These are phyloP conservation scores for Agrocybe chaxingu DNA, from an alignment of 768 basidiomycete genomes.

Conservation along the genomic window DNA sequence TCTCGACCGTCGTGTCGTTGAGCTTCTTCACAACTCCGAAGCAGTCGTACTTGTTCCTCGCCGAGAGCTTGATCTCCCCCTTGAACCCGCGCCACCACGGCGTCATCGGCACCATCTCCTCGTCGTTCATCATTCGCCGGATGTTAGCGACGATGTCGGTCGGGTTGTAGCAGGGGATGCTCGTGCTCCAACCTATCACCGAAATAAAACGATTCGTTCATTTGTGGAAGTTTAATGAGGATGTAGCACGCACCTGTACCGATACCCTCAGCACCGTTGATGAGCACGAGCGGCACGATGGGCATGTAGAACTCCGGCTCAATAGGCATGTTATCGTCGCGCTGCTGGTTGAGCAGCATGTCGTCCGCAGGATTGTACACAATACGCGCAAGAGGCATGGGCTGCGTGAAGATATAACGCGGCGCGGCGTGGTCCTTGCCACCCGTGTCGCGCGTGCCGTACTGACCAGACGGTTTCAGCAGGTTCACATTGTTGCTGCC, in stretches of 20 bases:
- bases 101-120: conserved; percentile 80
- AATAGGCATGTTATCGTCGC: conserved; percentile 81
- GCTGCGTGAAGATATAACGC: conserved; percentile 91
- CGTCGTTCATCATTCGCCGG: conserved; percentile 78
- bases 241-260: conserved; percentile 69
- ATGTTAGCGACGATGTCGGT: conserved; percentile 86
- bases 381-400: conserved; percentile 67
- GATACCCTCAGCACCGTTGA: conserved; percentile 97
- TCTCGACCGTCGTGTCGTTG: conserved; percentile 87
- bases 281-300: conserved; percentile 77
- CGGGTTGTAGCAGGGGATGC: conserved; percentile 90
- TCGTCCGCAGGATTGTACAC: conserved; percentile 86
- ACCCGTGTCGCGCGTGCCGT: conserved; percentile 88
- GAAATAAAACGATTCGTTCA: not conserved
- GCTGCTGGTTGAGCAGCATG: conserved; percentile 75
- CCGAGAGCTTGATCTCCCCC: conserved; percentile 77
- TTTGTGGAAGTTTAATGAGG: not conserved
- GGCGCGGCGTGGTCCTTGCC: conserved; percentile 97
- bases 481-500: conserved; percentile 95
- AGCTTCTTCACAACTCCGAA: conserved; percentile 71
- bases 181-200: conserved; percentile 89
- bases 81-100: conserved; percentile 99
- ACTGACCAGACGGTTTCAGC: conserved; percentile 87
- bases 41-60: conserved; percentile 85
- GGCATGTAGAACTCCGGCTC: conserved; percentile 97